Evolutionary conservation across 2,329 filamentous ascomycete genomes (phyloP).

Genomic region (Phoma sp.): DNA sequence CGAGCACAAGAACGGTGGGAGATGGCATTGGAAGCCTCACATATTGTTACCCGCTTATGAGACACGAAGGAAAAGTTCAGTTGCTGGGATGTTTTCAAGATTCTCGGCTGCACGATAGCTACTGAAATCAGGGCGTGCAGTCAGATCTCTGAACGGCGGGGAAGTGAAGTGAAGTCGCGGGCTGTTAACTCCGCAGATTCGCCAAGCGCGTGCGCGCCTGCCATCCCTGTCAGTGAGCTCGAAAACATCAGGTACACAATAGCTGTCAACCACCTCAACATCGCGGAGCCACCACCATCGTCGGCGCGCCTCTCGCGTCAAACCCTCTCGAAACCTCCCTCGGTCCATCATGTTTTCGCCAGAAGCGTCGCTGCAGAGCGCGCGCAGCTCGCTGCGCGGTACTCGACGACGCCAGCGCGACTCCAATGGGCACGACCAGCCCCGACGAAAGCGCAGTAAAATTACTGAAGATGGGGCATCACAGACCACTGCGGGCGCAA

Average conservation of each 20-base stretch:
- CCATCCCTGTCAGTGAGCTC: slow-evolving; percentile 19
- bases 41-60: too few species aligned
- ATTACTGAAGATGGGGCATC: slow-evolving; percentile 53
- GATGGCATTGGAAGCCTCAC: too few species aligned
- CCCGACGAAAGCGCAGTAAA: slow-evolving; percentile 58
- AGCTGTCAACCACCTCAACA: slow-evolving; percentile 11
- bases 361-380: slow-evolving; percentile 45
- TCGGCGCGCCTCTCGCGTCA: slow-evolving; percentile 19
- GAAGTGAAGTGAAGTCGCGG: slow-evolving; percentile 1
- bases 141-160: not conserved
- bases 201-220: slow-evolving; percentile 16
- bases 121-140: too few species aligned
- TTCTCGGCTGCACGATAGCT: too few species aligned
- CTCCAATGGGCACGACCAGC: slow-evolving; percentile 52
- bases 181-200: slow-evolving; percentile 15
- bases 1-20: too few species aligned
- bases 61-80: too few species aligned
- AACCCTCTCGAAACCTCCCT: not conserved
- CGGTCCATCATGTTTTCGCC: slow-evolving; percentile 48
- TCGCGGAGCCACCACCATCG: slow-evolving; percentile 17
- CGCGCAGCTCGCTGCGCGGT: slow-evolving; percentile 53
- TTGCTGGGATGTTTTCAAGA: too few species aligned
- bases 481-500: slow-evolving; percentile 28
- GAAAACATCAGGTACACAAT: slow-evolving; percentile 18
- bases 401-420: slow-evolving; percentile 56